These are phyloP conservation scores for Bipolaris victoriae DNA, from an alignment of 2,329 filamentous ascomycete species.

Conservation along the genomic window DNA sequence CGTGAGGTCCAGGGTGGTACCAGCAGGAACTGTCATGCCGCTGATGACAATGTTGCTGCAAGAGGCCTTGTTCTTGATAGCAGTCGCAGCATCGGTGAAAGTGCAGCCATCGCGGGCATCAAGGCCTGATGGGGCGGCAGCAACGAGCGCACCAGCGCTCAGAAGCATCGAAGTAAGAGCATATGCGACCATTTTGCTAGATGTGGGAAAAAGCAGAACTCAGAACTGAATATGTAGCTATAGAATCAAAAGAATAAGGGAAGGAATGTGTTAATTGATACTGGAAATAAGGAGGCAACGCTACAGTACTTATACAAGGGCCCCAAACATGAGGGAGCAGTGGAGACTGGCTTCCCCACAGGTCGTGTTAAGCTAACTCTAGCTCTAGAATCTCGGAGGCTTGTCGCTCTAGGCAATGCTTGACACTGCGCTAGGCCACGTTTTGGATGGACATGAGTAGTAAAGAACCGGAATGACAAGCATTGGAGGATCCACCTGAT, in stretches of 20 bases:
- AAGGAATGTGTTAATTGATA: slow-evolving; percentile 5
- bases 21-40: slow-evolving; percentile 63
- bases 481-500: neutral
- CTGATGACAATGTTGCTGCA: slow-evolving; percentile 63
- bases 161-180: slow-evolving; percentile 29
- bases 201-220: slow-evolving; percentile 15
- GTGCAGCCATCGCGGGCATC: slow-evolving; percentile 56
- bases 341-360: neutral
- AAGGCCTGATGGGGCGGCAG: slow-evolving; percentile 40
- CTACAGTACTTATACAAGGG: slow-evolving; percentile 24
- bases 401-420: slow-evolving; percentile 14
- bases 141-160: slow-evolving; percentile 39
- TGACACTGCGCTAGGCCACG: neutral
- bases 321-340: neutral
- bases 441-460: slow-evolving; percentile 4
- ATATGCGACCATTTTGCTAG: slow-evolving; percentile 31
- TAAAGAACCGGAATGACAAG: neutral
- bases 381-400: neutral
- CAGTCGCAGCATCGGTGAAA: slow-evolving; percentile 59
- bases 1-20: slow-evolving; percentile 64
- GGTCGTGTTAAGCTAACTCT: neutral
- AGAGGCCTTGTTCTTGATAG: slow-evolving; percentile 56
- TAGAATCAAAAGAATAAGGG: slow-evolving; percentile 3
- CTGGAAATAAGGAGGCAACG: slow-evolving; percentile 2
- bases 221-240: slow-evolving; percentile 17